A percentile compares a stretch with the other conserved stretches of the same genome.
phyloP scores from a whole-genome alignment of 1,139 yeast species.

The Blastobotrys petasosporus region DNA sequence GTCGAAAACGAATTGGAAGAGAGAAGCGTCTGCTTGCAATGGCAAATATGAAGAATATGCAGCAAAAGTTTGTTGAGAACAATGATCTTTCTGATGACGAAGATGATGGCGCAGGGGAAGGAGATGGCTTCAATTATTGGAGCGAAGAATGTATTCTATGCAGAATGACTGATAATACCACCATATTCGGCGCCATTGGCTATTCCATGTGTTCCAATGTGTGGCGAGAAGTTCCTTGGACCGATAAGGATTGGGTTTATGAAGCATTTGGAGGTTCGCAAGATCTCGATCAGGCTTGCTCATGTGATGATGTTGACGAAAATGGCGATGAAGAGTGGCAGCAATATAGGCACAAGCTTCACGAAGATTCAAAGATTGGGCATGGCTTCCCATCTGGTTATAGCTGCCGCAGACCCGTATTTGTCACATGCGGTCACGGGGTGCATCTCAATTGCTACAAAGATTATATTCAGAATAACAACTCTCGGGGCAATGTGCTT shows the following conservation, averaged over 20 bases:
- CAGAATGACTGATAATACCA: constrained; percentile 70
- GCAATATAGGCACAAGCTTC: constrained; percentile 34
- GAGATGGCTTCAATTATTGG: constrained; percentile 61
- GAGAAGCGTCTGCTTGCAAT: constrained; percentile 66
- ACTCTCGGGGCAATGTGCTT: constrained; percentile 58
- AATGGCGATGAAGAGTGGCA: constrained; percentile 37
- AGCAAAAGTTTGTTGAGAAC: constrained; percentile 58
- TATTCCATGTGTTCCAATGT: constrained; percentile 55
- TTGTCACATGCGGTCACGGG: constrained; percentile 90
- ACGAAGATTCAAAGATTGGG: constrained; percentile 48
- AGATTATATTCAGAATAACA: constrained; percentile 51
- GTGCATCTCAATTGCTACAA: constrained; percentile 79
- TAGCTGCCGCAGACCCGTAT: constrained; percentile 42
- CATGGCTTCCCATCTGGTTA: constrained; percentile 57
- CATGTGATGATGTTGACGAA: constrained; percentile 31
- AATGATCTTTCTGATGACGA: constrained; percentile 27
- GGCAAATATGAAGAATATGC: constrained; percentile 71
- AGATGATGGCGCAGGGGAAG: constrained; percentile 23
- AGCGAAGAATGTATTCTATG: constrained; percentile 81
- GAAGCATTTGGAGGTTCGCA: constrained; percentile 54
- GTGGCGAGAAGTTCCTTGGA: constrained; percentile 58
- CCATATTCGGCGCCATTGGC: constrained; percentile 70
- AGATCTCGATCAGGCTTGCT: constrained; percentile 41
- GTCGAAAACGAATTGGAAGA: constrained; percentile 63
- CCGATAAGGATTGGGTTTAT: constrained; percentile 58